Evolutionary conservation across 192 early-diverging fungal species (phyloP).

Genomic region (Haplosporangium gracile): DNA sequence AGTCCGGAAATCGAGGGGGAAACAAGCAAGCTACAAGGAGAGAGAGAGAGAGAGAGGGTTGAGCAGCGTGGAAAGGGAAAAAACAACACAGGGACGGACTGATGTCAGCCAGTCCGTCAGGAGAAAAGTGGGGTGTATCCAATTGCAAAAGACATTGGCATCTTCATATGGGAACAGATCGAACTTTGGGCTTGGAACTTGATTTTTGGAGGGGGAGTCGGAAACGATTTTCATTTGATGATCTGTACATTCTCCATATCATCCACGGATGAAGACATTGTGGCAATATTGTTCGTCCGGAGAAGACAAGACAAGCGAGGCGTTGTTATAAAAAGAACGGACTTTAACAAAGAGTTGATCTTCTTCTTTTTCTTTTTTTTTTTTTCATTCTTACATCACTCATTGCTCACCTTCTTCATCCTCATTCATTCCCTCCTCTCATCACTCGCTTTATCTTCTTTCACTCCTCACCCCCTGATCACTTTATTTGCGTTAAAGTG

Average conservation of each 20-base stretch:
- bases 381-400: background rate
- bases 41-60: background rate
- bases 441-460: background rate
- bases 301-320: background rate
- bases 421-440: background rate
- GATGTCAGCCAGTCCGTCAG: background rate
- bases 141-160: background rate
- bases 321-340: constrained; percentile 9
- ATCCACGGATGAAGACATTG: background rate
- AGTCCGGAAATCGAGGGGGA: background rate
- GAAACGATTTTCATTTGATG: constrained; percentile 39
- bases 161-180: background rate
- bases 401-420: background rate
- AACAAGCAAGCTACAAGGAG: too few species aligned
- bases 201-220: background rate
- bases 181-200: background rate
- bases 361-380: background rate
- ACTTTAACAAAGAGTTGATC: background rate
- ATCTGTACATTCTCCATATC: background rate
- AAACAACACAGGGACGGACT: background rate
- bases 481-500: background rate
- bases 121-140: background rate
- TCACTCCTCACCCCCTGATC: background rate
- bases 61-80: background rate
- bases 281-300: background rate